phyloP scores from a whole-genome alignment of 208 protist species.

The Acanthamoeba quina region DNA sequence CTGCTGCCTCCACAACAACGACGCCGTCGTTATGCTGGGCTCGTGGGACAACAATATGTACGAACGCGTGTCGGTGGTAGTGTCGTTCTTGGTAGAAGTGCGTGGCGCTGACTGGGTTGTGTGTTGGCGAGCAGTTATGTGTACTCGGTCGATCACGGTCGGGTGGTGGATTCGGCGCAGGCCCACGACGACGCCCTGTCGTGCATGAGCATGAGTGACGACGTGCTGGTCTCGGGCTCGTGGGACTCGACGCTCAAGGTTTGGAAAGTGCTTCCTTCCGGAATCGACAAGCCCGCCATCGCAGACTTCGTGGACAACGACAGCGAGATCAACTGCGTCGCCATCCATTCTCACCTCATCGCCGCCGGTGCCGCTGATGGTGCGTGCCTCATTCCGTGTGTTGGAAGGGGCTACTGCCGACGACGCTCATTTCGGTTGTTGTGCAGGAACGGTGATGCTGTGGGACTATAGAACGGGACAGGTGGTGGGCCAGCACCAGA shows the following conservation, averaged over 20 bases:
- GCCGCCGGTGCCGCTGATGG: slow-evolving; percentile 32
- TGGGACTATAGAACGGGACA: slow-evolving; percentile 35
- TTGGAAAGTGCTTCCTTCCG: slow-evolving; percentile 48
- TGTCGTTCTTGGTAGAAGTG: not conserved
- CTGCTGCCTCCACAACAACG: slow-evolving; percentile 78
- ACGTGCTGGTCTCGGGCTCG: slow-evolving; percentile 68
- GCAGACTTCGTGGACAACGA: slow-evolving; percentile 61
- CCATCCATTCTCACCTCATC: not conserved
- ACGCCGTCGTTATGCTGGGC: slow-evolving; percentile 84
- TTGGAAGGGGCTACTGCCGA: no score
- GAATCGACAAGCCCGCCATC: slow-evolving; percentile 30
- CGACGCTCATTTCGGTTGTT: not conserved
- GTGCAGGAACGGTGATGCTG: slow-evolving; percentile 49
- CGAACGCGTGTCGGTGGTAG: not conserved
- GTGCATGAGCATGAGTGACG: slow-evolving; percentile 75
- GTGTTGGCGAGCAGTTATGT: slow-evolving; percentile 78
- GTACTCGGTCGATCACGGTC: slow-evolving; percentile 85
- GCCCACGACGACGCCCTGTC: slow-evolving; percentile 87
- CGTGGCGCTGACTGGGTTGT: no score
- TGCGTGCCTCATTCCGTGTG: not conserved
- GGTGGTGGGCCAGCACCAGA: slow-evolving; percentile 21
- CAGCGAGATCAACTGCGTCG: slow-evolving; percentile 65
- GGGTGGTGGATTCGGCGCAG: slow-evolving; percentile 71
- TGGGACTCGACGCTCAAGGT: slow-evolving; percentile 71
- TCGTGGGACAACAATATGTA: slow-evolving; percentile 89